Conservation (phyloP, 2,329 filamentous ascomycete genomes). For the Dothiorella sarmentorum region DNA sequence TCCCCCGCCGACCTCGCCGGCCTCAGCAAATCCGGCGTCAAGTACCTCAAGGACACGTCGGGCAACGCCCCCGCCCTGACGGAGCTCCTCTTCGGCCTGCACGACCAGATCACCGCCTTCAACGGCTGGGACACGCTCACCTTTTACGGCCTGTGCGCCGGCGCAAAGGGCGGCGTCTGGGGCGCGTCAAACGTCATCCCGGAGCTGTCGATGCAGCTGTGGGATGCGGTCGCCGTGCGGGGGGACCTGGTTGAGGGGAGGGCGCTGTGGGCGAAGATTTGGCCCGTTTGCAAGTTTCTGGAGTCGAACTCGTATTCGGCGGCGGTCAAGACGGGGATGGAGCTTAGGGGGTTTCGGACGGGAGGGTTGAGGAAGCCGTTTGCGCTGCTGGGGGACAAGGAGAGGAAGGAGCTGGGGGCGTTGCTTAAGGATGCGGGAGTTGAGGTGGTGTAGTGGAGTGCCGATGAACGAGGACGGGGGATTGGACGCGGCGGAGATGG, state of each 20-base stretch:
- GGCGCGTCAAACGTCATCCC: slow-evolving; percentile 52
- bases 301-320: slow-evolving; percentile 48
- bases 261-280: slow-evolving; percentile 50
- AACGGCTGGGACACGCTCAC: slow-evolving; percentile 55
- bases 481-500: no score
- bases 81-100: slow-evolving; percentile 46
- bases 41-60: slow-evolving; percentile 53
- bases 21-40: slow-evolving; percentile 46
- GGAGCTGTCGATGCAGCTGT: slow-evolving; percentile 47
- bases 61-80: slow-evolving; percentile 51
- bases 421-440: slow-evolving; percentile 39
- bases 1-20: slow-evolving; percentile 43
- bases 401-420: slow-evolving; percentile 35
- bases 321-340: slow-evolving; percentile 51
- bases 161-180: slow-evolving; percentile 51
- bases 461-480: no score
- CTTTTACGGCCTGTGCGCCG: slow-evolving; percentile 51
- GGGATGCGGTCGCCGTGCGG: slow-evolving; percentile 45
- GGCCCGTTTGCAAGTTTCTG: slow-evolving; percentile 50
- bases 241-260: slow-evolving; percentile 43
- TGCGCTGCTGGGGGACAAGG: slow-evolving; percentile 34
- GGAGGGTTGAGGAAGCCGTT: slow-evolving; percentile 52
- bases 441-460: not conserved
- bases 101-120: slow-evolving; percentile 45
- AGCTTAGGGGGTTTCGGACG: slow-evolving; percentile 45